These are phyloP conservation scores for Hymenoscyphus occultus DNA, from an alignment of 2,329 filamentous ascomycete species.

Conservation along the genomic window DNA sequence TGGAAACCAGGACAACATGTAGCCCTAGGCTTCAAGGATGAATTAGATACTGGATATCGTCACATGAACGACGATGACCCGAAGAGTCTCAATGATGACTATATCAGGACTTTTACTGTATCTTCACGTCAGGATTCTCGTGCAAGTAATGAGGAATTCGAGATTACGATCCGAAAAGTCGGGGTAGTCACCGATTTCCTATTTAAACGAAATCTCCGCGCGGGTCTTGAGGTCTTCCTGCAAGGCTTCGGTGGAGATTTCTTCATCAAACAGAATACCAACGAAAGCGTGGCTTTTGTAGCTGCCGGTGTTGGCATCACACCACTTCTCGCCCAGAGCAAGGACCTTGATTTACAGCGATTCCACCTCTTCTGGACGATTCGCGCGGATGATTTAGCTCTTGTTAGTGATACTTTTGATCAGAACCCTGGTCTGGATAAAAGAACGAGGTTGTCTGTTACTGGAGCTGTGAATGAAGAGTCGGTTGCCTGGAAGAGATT, in stretches of 20 bases:
- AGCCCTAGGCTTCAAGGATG: constrained; percentile 67
- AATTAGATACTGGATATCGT: constrained; percentile 70
- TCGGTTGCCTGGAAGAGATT: constrained; percentile 32
- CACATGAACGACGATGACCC: constrained; percentile 86
- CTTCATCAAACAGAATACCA: constrained; percentile 37
- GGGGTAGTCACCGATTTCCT: constrained; percentile 67
- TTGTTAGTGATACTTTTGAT: constrained; percentile 59
- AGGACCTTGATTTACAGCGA: constrained; percentile 44
- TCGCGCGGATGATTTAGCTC: constrained; percentile 54
- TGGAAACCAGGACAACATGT: constrained; percentile 76
- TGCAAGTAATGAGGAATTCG: constrained; percentile 44
- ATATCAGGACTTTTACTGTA: constrained; percentile 78
- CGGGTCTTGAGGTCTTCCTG: constrained; percentile 61
- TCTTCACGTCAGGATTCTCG: constrained; percentile 44
- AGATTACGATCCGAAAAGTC: constrained; percentile 69
- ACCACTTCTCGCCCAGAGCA: constrained; percentile 70
- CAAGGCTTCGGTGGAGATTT: constrained; percentile 72
- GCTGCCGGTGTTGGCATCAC: constrained; percentile 83
- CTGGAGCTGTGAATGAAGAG: constrained; percentile 41
- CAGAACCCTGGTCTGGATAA: constrained; percentile 49
- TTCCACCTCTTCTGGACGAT: constrained; percentile 69
- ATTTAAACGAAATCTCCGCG: constrained; percentile 53
- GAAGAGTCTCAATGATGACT: constrained; percentile 78
- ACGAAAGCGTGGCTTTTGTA: constrained; percentile 54
- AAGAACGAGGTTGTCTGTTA: constrained; percentile 62